Evolutionary conservation across 2,329 filamentous ascomycete genomes (phyloP).

Genomic region (Aspergillus texensis): DNA sequence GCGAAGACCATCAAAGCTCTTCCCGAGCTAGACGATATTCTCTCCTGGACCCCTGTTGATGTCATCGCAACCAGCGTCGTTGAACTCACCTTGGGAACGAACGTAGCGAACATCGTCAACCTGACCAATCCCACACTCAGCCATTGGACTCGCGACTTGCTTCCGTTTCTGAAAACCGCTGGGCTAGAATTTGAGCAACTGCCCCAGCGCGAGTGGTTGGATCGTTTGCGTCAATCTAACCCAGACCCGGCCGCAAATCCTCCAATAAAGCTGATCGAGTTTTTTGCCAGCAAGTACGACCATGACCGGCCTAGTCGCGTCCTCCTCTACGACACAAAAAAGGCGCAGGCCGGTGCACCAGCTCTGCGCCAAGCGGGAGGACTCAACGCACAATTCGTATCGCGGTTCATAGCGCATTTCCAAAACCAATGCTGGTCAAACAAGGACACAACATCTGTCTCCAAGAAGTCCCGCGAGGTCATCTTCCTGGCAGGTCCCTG

Average conservation of each 20-base stretch:
- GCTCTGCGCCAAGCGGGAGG: slow-evolving; percentile 17
- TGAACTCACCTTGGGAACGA: slow-evolving; percentile 23
- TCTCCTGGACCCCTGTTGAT: slow-evolving; percentile 50
- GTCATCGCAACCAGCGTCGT: slow-evolving; percentile 40
- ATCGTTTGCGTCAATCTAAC: slow-evolving; percentile 48
- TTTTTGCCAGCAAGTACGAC: slow-evolving; percentile 57
- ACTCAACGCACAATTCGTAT: slow-evolving; percentile 12
- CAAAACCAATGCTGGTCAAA: slow-evolving; percentile 18
- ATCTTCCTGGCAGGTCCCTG: slow-evolving; percentile 53
- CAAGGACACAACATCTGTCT: neutral
- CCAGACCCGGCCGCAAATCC: slow-evolving; percentile 54
- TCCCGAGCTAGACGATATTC: slow-evolving; percentile 48
- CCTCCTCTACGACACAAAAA: slow-evolving; percentile 32
- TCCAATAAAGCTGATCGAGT: slow-evolving; percentile 56
- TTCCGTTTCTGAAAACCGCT: slow-evolving; percentile 54
- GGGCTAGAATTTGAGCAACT: slow-evolving; percentile 40
- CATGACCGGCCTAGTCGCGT: slow-evolving; percentile 29
- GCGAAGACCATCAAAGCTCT: slow-evolving; percentile 48
- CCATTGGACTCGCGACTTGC: slow-evolving; percentile 47
- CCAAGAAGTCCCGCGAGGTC: slow-evolving; percentile 12
- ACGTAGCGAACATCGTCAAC: slow-evolving; percentile 36
- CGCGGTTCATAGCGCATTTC: slow-evolving; percentile 20
- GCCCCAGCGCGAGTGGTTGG: slow-evolving; percentile 30
- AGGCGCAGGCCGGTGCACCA: slow-evolving; percentile 19
- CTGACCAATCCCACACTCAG: slow-evolving; percentile 55